Percentiles rank a stretch among this genome's conserved stretches.
phyloP scores from a whole-genome alignment of 371 early-diverging fungal genomes.

The Syncephalastrum racemosum region DNA sequence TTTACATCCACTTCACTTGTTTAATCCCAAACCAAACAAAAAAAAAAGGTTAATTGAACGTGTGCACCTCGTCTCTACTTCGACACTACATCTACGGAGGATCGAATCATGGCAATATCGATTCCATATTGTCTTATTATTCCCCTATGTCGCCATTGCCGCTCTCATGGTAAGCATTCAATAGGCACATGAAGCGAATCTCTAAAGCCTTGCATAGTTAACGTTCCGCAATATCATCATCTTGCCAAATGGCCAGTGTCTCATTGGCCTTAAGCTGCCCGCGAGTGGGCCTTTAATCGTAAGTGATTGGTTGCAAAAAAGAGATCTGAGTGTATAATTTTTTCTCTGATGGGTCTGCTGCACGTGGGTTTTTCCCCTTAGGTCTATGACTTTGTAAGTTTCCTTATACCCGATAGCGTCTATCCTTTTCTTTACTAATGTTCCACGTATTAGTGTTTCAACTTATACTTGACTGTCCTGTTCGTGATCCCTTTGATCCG shows the following conservation, averaged over 20 bases:
- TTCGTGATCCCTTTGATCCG: constrained; percentile 46
- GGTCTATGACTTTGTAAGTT: constrained; percentile 43
- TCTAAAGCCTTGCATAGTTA: constrained; percentile 21
- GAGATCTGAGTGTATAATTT: not conserved
- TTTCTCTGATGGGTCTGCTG: not conserved
- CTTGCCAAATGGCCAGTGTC: constrained; percentile 41
- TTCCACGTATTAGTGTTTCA: constrained; percentile 24
- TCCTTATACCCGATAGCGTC: not conserved
- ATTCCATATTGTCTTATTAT: constrained; percentile 25
- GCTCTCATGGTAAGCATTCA: constrained; percentile 37
- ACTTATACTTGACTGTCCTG: constrained; percentile 46
- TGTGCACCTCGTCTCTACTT: constrained; percentile 26
- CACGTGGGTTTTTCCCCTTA: constrained; percentile 7
- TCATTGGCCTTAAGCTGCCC: constrained; percentile 45
- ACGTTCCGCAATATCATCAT: constrained; percentile 45
- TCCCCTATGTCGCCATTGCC: constrained; percentile 49
- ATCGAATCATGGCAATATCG: constrained; percentile 17
- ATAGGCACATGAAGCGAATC: not conserved
- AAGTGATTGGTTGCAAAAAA: constrained; percentile 5
- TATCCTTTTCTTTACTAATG: not conserved
- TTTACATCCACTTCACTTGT: not conserved
- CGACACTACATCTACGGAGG: constrained; percentile 15
- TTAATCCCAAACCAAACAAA: not conserved
- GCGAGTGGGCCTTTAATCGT: constrained; percentile 52
- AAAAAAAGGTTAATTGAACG: constrained; percentile 26